A percentile compares a stretch with the other conserved stretches of the same genome.
Conservation (phyloP, 768 basidiomycete species). For the Termitomyces heimii region DNA sequence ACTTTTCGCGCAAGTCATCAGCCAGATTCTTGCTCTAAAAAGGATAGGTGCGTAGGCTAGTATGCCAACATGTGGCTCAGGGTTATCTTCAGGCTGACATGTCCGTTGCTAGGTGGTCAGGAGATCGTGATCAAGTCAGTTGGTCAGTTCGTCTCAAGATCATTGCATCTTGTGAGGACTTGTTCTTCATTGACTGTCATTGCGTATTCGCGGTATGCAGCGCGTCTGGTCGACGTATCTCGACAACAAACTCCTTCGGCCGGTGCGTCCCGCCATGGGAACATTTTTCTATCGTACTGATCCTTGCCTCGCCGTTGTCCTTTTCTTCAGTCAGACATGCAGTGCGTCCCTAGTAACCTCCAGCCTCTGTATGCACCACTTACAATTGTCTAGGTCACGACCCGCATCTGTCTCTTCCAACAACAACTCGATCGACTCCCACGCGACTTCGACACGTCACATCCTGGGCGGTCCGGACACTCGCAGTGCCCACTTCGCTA, state of each 20-base stretch:
- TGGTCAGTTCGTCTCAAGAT: no score
- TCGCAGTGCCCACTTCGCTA: slow-evolving; percentile 33
- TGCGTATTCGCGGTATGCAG: slow-evolving; percentile 27
- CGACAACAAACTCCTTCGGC: slow-evolving; percentile 16
- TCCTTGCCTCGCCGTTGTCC: neutral
- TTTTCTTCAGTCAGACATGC: slow-evolving; percentile 10
- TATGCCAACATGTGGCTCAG: no score
- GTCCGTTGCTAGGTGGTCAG: no score
- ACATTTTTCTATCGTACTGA: slow-evolving; percentile 7
- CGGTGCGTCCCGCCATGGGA: slow-evolving; percentile 15
- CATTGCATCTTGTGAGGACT: no score
- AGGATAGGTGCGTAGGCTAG: no score
- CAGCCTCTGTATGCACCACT: slow-evolving; percentile 10
- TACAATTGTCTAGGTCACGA: slow-evolving; percentile 19
- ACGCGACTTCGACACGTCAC: slow-evolving; percentile 41
- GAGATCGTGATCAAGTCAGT: no score
- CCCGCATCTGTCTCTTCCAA: slow-evolving; percentile 30
- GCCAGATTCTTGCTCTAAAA: no score
- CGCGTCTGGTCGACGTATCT: slow-evolving; percentile 51
- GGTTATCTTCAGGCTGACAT: no score
- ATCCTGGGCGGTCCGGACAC: slow-evolving; percentile 31
- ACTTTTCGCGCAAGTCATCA: no score
- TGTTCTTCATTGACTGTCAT: neutral
- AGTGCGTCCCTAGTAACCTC: slow-evolving; percentile 5
- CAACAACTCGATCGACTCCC: slow-evolving; percentile 38